Conservation (phyloP, 306 rosid species). For the Cajanus cajan region DNA sequence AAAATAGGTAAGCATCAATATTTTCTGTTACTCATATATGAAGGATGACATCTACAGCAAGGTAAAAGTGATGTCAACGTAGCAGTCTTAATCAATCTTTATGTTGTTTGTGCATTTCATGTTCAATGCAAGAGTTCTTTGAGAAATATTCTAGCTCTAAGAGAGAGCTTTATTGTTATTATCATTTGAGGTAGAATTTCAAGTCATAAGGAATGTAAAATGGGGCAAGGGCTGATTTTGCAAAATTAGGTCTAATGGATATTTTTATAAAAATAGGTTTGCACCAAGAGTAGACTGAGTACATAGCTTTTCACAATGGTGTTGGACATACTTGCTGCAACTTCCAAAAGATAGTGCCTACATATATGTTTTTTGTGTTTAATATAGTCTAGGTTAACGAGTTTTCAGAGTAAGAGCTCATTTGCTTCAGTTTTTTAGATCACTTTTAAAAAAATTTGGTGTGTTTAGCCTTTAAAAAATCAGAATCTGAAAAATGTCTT, state of each 20-base stretch:
- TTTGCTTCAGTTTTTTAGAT: not conserved
- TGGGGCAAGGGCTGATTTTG: not conserved
- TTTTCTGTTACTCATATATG: not conserved
- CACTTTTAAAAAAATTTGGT: not conserved
- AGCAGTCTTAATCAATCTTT: not conserved
- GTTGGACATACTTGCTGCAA: not conserved
- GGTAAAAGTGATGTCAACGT: not conserved
- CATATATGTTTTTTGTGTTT: not conserved
- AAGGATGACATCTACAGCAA: not conserved
- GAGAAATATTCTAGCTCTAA: not conserved
- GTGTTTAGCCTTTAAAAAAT: not conserved
- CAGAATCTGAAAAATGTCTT: not conserved
- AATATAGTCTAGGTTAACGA: not conserved
- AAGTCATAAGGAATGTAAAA: not conserved
- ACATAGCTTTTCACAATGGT: not conserved
- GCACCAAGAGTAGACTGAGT: not conserved
- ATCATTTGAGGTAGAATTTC: not conserved
- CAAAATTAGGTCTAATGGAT: not conserved
- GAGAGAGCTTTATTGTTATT: not conserved
- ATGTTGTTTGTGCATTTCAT: not conserved
- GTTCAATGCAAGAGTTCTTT: not conserved
- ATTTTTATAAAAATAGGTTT: not conserved
- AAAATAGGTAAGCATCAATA: conserved; percentile 57
- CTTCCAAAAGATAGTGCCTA: not conserved
- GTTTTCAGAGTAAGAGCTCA: not conserved